Conservation (phyloP, 2,329 filamentous ascomycete genomes). For the Amesomyces nigricolor region DNA sequence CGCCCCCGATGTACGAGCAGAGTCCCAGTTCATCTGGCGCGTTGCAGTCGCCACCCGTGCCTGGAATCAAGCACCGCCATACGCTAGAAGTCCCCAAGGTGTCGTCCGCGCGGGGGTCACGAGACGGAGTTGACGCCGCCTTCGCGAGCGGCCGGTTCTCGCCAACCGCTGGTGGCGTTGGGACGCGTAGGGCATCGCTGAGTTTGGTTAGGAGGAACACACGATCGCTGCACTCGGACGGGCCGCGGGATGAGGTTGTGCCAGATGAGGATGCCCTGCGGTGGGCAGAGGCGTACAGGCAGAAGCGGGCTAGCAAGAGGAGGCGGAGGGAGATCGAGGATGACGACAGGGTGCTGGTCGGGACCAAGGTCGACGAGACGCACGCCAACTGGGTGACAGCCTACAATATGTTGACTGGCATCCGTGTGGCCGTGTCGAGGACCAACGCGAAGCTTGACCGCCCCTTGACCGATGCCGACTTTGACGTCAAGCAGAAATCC, state of each 20-base stretch:
- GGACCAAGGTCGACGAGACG: constrained; percentile 94
- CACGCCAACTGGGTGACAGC: constrained; percentile 97
- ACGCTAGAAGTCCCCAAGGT: constrained; percentile 80
- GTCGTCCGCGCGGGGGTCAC: constrained; percentile 60
- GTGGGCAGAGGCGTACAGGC: constrained; percentile 88
- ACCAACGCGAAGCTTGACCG: constrained; percentile 96
- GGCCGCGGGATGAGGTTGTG: constrained; percentile 73
- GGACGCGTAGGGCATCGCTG: constrained; percentile 72
- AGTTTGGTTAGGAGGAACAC: constrained; percentile 75
- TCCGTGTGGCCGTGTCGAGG: constrained; percentile 91
- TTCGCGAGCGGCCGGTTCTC: constrained; percentile 78
- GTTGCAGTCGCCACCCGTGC: constrained; percentile 44
- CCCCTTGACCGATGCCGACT: constrained; percentile 83
- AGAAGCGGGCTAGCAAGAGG: constrained; percentile 84
- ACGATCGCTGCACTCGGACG: constrained; percentile 77
- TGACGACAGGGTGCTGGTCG: constrained; percentile 89
- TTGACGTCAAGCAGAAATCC: constrained; percentile 91
- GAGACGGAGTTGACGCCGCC: constrained; percentile 62
- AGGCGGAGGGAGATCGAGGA: constrained; percentile 80
- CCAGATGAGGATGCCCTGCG: constrained; percentile 86
- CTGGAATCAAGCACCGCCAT: constrained; percentile 71
- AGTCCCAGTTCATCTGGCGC: constrained; percentile 44
- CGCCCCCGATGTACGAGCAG: constrained; percentile 52
- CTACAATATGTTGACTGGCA: constrained; percentile 99
- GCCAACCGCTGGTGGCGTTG: constrained; percentile 50